Conservation (phyloP, 768 basidiomycete genomes). For the Lenzites betulinus region DNA sequence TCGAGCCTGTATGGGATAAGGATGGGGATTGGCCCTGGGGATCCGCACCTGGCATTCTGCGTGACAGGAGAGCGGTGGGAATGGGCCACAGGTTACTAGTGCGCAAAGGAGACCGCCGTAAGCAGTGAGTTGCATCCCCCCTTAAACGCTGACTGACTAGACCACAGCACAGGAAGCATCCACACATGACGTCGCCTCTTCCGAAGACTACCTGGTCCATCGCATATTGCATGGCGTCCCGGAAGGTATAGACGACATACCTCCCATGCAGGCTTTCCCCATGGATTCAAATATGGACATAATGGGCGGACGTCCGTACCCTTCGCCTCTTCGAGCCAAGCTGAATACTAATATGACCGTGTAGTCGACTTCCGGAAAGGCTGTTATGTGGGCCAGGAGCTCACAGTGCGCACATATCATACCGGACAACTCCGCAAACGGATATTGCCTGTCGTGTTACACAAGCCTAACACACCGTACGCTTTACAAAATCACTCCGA, state of each 20-base stretch:
- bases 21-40: conserved; percentile 61
- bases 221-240: conserved; percentile 84
- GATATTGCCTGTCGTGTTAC: conserved; percentile 76
- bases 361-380: conserved; percentile 95
- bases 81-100: conserved; percentile 80
- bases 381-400: conserved; percentile 96
- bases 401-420: conserved; percentile 95
- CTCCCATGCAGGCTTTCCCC: conserved; percentile 78
- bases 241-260: conserved; percentile 80
- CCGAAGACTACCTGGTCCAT: conserved; percentile 72
- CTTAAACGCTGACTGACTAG: conserved; percentile 7
- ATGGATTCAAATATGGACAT: conserved; percentile 94
- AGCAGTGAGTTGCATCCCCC: conserved; percentile 36
- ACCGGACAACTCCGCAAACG: conserved; percentile 91
- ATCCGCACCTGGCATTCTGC: conserved; percentile 47
- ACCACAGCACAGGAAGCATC: conserved; percentile 52
- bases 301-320: conserved; percentile 84
- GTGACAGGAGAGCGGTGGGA: conserved; percentile 69
- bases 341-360: not conserved
- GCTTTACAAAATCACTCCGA: not conserved
- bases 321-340: not conserved
- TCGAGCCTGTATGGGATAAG: conserved; percentile 74
- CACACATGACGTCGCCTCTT: conserved; percentile 54
- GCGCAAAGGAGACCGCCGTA: conserved; percentile 72
- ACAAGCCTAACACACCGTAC: conserved; percentile 38